Base-by-base conservation (phyloP, 768 basidiomycete species). In the Candolleomyces aberdarensis region DNA sequence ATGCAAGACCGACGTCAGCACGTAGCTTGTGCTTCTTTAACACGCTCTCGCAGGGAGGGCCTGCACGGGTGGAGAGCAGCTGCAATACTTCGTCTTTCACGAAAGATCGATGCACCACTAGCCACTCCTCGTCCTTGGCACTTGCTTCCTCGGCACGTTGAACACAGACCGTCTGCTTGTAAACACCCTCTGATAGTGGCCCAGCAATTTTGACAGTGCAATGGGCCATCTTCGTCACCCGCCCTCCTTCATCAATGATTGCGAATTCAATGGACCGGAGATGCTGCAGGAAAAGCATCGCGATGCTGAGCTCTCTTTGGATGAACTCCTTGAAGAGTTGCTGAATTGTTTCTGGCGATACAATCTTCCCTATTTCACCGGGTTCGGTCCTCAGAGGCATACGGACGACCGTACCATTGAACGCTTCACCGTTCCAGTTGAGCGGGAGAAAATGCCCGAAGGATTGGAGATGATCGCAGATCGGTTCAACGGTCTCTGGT, bases 371-470 rank as follows among this genome's bases (percentile, higher is more conserved):
- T 59, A 80, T 72, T 5, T 62, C 65, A 61, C 77, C 78, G 1
- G 66, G 54, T 9, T 41, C 51, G 0, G 59, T 64, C 13, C 83
- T 75, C 14, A 85, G 67, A 0, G 83, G 82, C 15, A 83, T 75
- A 1, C 83, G 75, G 46, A 84, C 76, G 48, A 80, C 65, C 1
- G 83, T 76, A 0, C 82, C 81, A 5, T 64, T 44, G 63, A 80
- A 76, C 7, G 62, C 50, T 39, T 50, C 56, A 3, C 60, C 52
- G 56, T 59, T 61, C 20, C 59, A 67, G 49, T 62, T 51, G n/a
- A 59, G 40, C 13, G 68, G 57, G 4, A 68, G 56, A 58, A 76
- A 75, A 29, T 68, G 65, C 0, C 56, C 39, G 29, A 80, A 78
- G 0, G 71, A 66, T 0, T 69, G 46, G 5, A 76, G 65, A 19